Conservation (phyloP, 2,329 filamentous ascomycete species). For the Cucurbitaria berberidis region DNA sequence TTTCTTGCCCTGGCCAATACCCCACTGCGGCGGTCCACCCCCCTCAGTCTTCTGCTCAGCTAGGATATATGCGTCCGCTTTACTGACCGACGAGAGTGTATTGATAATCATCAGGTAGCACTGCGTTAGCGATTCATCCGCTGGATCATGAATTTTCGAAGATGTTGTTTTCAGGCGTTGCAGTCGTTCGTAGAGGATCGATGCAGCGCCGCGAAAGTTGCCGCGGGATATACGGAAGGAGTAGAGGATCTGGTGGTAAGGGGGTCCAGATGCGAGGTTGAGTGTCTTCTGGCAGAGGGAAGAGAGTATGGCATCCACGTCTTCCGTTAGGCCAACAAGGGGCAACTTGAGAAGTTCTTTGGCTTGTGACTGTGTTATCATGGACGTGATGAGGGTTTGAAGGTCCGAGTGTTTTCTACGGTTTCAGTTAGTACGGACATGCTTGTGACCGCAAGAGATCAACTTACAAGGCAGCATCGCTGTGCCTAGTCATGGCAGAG, state of each 20-base stretch:
- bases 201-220: conserved; percentile 81
- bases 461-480: conserved; percentile 67
- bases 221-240: conserved; percentile 83
- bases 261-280: conserved; percentile 66
- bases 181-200: conserved; percentile 62
- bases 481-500: conserved; percentile 74
- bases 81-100: conserved; percentile 81
- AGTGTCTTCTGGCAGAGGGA: conserved; percentile 72
- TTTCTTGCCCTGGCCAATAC: conserved; percentile 45
- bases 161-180: conserved; percentile 56
- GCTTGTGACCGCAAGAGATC: neutral
- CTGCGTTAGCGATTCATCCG: conserved; percentile 66
- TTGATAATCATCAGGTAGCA: conserved; percentile 94
- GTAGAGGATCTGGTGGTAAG: conserved; percentile 89
- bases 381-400: conserved; percentile 63
- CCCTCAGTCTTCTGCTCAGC: conserved; percentile 58
- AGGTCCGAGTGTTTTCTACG: conserved; percentile 70
- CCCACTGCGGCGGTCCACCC: conserved; percentile 32
- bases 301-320: conserved; percentile 79
- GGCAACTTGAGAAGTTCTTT: conserved; percentile 70
- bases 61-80: conserved; percentile 82
- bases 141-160: conserved; percentile 50
- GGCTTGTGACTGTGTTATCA: conserved; percentile 45
- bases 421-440: conserved; percentile 18
- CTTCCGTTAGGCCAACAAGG: conserved; percentile 76